Base-by-base conservation (phyloP, 768 basidiomycete species). In the Guyanaporus albipodus region DNA sequence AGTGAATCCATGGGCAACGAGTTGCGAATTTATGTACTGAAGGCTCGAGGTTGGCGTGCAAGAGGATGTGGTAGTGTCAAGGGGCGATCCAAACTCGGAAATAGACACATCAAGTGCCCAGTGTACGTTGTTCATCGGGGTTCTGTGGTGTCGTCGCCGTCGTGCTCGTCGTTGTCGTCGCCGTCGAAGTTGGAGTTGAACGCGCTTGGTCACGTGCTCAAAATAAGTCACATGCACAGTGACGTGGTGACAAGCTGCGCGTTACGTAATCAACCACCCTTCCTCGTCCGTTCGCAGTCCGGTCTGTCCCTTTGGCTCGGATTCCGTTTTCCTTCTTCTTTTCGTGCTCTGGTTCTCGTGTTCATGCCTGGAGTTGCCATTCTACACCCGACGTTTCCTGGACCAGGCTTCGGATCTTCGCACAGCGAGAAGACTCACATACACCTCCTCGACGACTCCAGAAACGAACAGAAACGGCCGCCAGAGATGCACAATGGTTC, bases 11-110 rank as follows among this genome's bases (percentile, higher is more conserved):
- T 92, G 90, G 3, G 90, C 83, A 38, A 88, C 67, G 6, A 93
- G 77, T 55, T 93, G 91, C 17, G 83, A 71, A 59, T 91, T 92
- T 59, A 91, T 74, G 59, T 87, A 91, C 47, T 89, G 83, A 21
- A 89, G 63, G 48, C 77, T 85, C 4, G 85, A 85, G 1, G 71
- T 67, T 7, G 79, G 78, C 23, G 72, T 63, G 36, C 73, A 68
- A 1, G 74, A 74, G 4, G 74, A 65, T 6, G 78, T 76, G 18
- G 71, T 63, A 19, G 73, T 68, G 44, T 72, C 70, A 35, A 68
- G 68, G 8, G 76, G 69, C 17, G 78, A 79, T 27, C 65, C 67
- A 42, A 75, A 62, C 24, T 64, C 66, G 8, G 63, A 67, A 6
- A 74, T 43, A 0, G 78, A 79, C n/a, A 70, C 55, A 36, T 73